phyloP scores from a whole-genome alignment of 1,284 basidiomycete genomes.

The Heterobasidion parviporum region DNA sequence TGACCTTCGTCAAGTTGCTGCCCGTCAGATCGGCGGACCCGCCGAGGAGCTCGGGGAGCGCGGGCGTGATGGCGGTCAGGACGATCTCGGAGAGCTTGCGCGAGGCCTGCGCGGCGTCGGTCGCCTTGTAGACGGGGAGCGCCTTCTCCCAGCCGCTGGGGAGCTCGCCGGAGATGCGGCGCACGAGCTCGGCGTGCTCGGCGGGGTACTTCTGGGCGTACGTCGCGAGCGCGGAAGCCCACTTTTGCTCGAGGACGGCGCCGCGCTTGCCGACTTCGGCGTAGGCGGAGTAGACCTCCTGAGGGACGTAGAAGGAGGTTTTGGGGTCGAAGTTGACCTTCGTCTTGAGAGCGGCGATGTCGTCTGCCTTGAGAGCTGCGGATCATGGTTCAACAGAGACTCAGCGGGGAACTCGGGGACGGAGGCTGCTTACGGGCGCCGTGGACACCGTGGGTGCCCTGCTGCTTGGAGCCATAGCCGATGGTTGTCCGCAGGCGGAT shows the following conservation, averaged over 20 bases:
- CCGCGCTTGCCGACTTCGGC: slow-evolving; percentile 62
- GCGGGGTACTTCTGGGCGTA: slow-evolving; percentile 77
- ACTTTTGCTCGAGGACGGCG: slow-evolving; percentile 66
- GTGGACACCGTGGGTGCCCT: slow-evolving; percentile 91
- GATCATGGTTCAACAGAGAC: neutral
- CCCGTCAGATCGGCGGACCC: slow-evolving; percentile 92
- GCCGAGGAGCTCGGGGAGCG: slow-evolving; percentile 79
- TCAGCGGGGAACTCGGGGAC: neutral
- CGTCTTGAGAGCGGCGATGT: slow-evolving; percentile 78
- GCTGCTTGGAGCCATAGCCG: slow-evolving; percentile 87
- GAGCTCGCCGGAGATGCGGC: slow-evolving; percentile 80
- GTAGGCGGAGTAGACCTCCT: slow-evolving; percentile 70
- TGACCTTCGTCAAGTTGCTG: slow-evolving; percentile 85
- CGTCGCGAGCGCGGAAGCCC: slow-evolving; percentile 64
- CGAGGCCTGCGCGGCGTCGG: slow-evolving; percentile 81
- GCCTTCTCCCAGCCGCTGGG: slow-evolving; percentile 82
- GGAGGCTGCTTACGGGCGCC: slow-evolving; percentile 63
- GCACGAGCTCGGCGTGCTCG: slow-evolving; percentile 80
- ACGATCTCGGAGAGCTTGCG: slow-evolving; percentile 92
- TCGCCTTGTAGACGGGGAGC: slow-evolving; percentile 77
- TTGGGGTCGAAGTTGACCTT: slow-evolving; percentile 83
- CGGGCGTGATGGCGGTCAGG: slow-evolving; percentile 68
- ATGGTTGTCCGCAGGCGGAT: slow-evolving; percentile 88
- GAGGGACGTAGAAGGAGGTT: slow-evolving; percentile 73
- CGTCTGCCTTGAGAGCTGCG: slow-evolving; percentile 86